A percentile compares a stretch with the other conserved stretches of the same genome.
phyloP scores from a whole-genome alignment of 2,329 filamentous ascomycete species.

The Paraconiothyrium brasiliense region DNA sequence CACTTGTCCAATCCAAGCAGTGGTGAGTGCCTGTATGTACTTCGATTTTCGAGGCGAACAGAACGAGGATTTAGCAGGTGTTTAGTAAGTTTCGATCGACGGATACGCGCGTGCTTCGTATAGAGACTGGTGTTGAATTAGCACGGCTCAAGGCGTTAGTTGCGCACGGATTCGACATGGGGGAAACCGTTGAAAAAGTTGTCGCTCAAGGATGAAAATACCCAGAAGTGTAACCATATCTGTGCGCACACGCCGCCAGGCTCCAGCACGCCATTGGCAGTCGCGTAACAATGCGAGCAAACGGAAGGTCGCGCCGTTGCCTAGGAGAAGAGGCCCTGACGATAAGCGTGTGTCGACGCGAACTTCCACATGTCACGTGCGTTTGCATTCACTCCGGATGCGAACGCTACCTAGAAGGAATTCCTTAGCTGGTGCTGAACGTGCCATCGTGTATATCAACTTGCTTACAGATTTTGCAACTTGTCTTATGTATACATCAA shows the following conservation, averaged over 20 bases:
- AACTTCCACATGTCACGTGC: not conserved
- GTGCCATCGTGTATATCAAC: too few relatives aligned
- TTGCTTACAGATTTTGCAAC: too few relatives aligned
- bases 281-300: not conserved
- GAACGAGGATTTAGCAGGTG: too few relatives aligned
- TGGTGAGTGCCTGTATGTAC: not conserved
- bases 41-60: not conserved
- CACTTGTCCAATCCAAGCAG: too few relatives aligned
- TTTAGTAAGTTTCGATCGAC: not conserved
- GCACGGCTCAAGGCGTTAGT: not conserved
- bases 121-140: not conserved
- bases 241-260: not conserved
- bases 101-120: not conserved
- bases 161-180: not conserved
- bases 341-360: not conserved
- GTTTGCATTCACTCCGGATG: not conserved
- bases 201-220: not conserved
- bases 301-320: not conserved
- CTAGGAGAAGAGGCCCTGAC: not conserved
- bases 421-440: not conserved
- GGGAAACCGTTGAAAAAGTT: not conserved
- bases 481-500: too few relatives aligned
- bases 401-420: not conserved
- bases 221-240: not conserved
- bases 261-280: not conserved